Conservation (phyloP, 192 early-diverging fungal species). For the Chytriomyces sp. region DNA sequence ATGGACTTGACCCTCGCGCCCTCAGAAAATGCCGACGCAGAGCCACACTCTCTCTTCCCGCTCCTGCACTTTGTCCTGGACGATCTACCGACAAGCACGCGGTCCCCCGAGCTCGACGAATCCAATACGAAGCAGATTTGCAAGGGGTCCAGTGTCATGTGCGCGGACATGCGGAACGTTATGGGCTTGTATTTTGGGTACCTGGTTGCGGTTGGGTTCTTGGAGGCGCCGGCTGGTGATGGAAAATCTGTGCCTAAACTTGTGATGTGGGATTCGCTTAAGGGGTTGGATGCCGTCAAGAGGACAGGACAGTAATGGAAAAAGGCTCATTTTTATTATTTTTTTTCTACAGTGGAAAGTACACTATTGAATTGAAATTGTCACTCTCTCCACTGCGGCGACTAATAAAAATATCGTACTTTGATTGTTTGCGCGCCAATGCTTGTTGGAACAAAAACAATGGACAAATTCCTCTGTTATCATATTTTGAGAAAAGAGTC, state of each 20-base stretch:
- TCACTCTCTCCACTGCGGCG: too few species aligned
- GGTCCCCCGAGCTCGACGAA: conserved; percentile 85
- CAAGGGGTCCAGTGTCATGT: conserved; percentile 26
- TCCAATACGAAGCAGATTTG: conserved; percentile 59
- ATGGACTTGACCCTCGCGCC: conserved; percentile 85
- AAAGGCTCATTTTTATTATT: background rate
- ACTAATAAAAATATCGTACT: too few species aligned
- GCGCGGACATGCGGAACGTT: conserved; percentile 35
- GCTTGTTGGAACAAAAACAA: too few species aligned
- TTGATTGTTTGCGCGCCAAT: too few species aligned
- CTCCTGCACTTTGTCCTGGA: conserved; percentile 97
- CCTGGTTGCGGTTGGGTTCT: conserved; percentile 84
- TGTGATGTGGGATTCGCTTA: conserved; percentile 24
- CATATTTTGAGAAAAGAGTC: too few species aligned
- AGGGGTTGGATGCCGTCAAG: conserved; percentile 22
- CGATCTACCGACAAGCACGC: conserved; percentile 92
- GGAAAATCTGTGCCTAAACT: background rate
- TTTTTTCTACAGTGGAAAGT: too few species aligned
- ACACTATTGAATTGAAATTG: too few species aligned
- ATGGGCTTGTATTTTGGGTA: conserved; percentile 90
- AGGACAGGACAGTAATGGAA: conserved; percentile 14
- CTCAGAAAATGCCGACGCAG: background rate
- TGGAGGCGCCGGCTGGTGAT: conserved; percentile 39
- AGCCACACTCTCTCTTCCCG: conserved; percentile 91
- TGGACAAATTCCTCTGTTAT: too few species aligned